Base-by-base conservation (phyloP, 176 grass and related monocot genomes). In the Elymus sibiricus region DNA sequence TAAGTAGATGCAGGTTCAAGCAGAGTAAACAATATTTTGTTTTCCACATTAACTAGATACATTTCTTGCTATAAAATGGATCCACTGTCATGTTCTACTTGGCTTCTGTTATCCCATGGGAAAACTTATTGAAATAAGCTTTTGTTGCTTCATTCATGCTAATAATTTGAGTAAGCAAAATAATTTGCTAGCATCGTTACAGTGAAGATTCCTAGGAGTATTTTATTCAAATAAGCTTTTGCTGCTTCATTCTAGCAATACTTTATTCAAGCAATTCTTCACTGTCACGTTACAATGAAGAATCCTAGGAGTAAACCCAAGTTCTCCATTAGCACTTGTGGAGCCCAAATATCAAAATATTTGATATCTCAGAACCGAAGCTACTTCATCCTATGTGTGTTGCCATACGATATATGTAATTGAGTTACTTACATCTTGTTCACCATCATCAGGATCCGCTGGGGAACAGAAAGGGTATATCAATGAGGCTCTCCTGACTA, bases 161-260 rank as follows among this genome's bases (percentile, higher is more conserved):
- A 16, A 55, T 55, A 53, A 70, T 31, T 42, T 62, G 5, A 61
- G 15, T 25, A 61, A 61, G 32, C 12, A 51, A 51, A 1, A 7
- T 11, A 7, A 28, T 65, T 68, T 11, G 24, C 21, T 53, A 81
- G 46, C 26, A 67, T 25, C 2, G 7, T 19, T 55, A 26, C 12
- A 34, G 68, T 11, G 11, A 37, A 79, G 8, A 79, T 62, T 63
- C 4, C 10, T 79, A 79, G 14, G 27, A 56, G 21, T 34, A 37
- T 74, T 74, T 31, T 51, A 40, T 78, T 78, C 7, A 17, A 53
- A 82, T 70, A 27, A 70, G 31, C 7, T 70, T 82, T 82, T 58
- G 21, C 19, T 77, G 22, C 32, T 56, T 70, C 64, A 55, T 37
- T 32, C 44, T 70, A 17, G 15, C 35, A 55, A 82, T 44, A 73